Percentiles rank a stretch among this genome's conserved stretches.
phyloP scores from a whole-genome alignment of 1,284 basidiomycete species.

The Malassezia globosa region DNA sequence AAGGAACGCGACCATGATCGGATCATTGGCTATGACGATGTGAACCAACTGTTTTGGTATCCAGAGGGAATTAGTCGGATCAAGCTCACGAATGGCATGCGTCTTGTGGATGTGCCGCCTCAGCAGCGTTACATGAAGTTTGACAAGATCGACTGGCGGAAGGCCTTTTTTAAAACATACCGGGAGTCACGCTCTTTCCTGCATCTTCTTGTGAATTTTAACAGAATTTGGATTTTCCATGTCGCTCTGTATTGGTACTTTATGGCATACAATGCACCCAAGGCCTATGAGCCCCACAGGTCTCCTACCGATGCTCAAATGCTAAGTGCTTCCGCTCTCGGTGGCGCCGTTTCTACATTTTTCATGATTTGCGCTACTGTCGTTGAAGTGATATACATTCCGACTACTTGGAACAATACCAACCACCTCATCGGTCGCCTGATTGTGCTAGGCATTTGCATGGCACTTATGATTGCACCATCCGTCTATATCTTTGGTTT shows the following conservation, averaged over 20 bases:
- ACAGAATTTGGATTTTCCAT: constrained; percentile 47
- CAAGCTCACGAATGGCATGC: constrained; percentile 65
- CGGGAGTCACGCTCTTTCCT: constrained; percentile 45
- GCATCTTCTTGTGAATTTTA: constrained; percentile 47
- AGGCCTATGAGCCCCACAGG: constrained; percentile 57
- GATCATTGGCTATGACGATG: constrained; percentile 97
- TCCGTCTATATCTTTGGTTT: constrained; percentile 45
- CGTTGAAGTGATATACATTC: constrained; percentile 44
- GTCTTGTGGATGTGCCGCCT: constrained; percentile 52
- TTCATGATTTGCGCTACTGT: constrained; percentile 45
- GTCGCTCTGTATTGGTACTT: constrained; percentile 47
- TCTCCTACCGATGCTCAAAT: constrained; percentile 27
- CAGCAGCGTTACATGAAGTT: constrained; percentile 48
- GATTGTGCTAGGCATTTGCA: constrained; percentile 41
- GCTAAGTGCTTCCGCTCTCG: constrained; percentile 42
- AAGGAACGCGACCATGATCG: constrained; percentile 84
- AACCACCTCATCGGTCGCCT: constrained; percentile 42
- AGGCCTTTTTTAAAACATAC: constrained; percentile 47
- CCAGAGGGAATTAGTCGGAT: constrained; percentile 95
- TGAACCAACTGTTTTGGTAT: constrained; percentile 99
- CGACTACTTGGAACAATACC: constrained; percentile 47
- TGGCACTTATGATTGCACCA: constrained; percentile 42
- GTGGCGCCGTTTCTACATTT: constrained; percentile 42
- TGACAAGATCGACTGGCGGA: constrained; percentile 47
- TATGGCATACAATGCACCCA: constrained; percentile 67